Evolutionary conservation across 2,329 filamentous ascomycete genomes (phyloP).

Genomic region (Aaosphaeria pasadenensis): DNA sequence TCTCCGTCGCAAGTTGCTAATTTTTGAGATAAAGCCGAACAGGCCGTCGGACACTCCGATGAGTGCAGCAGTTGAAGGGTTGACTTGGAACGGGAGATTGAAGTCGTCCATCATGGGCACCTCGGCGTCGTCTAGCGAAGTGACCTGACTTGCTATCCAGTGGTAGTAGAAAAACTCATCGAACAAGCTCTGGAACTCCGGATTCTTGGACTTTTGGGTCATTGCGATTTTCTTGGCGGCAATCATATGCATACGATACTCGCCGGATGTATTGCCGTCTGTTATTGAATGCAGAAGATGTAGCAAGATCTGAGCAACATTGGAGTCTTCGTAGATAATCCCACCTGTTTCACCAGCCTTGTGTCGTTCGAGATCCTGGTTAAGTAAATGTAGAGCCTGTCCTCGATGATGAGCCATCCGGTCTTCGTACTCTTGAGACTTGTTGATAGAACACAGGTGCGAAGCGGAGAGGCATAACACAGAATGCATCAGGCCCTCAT

Average conservation of each 20-base stretch:
- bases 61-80: constrained; percentile 58
- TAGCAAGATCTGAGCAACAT: constrained; percentile 59
- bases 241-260: constrained; percentile 76
- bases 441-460: constrained; percentile 58
- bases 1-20: constrained; percentile 71
- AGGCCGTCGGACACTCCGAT: constrained; percentile 81
- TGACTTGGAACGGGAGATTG: constrained; percentile 54
- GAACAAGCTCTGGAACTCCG: constrained; percentile 69
- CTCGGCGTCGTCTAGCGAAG: constrained; percentile 52
- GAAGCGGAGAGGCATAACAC: constrained; percentile 79
- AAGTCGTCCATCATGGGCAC: constrained; percentile 54
- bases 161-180: constrained; percentile 84
- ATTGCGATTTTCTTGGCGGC: constrained; percentile 70
- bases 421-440: constrained; percentile 50
- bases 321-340: constrained; percentile 52
- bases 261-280: constrained; percentile 60
- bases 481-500: constrained; percentile 86
- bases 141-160: constrained; percentile 58
- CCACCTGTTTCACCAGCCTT: constrained; percentile 34
- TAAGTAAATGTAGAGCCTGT: constrained; percentile 50
- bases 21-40: constrained; percentile 74
- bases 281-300: constrained; percentile 61
- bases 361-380: constrained; percentile 39
- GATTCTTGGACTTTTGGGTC: constrained; percentile 57
- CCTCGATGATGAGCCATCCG: constrained; percentile 44